Base-by-base conservation (phyloP, 2,329 filamentous ascomycete species). In the Neonectria coccinea region DNA sequence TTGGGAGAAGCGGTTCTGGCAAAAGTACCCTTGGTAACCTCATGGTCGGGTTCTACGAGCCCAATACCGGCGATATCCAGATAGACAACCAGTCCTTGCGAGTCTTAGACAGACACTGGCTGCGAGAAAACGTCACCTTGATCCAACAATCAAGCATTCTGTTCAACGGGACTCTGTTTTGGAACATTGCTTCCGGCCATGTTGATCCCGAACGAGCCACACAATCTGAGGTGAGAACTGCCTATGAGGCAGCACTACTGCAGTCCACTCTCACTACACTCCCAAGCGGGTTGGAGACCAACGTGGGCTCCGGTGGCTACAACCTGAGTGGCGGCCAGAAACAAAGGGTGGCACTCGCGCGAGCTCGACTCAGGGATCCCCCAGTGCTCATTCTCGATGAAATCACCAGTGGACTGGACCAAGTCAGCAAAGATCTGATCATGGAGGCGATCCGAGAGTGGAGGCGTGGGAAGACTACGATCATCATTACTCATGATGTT, bases 401-500 rank as follows among this genome's bases (percentile, higher is more conserved):
- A 76, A 88, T 92, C 1, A 97, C 93, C 0, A 96, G 93, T 76
- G 92, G 92, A 0, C 81, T 98, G 10, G 95, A 98, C 71, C 87
- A 89, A n/a, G 83, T 86, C 10, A 94, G 86, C 60, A 86, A 90
- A 65, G 80, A 80, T 0, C 78, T 89, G 12, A 86, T 97, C 41
- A 90, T 97, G 84, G 87, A 91, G 45, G 88, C 89, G 0, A 90
- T 97, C 56, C 85, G 93, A 8, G 74, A 85, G 20, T 97, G 94
- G 95, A 86, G 96, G 22, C 82, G 80, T 39, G 90, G 87, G 0
- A 96, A 92, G 76, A 97, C 94, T 0, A 98, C 95, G 0, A 92
- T 98, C 56, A 88, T 98, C 69, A 95, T 98, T 71, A 97, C 96
- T 0, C 95, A 98, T 73, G 93, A 98, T 68, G 86, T 96, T 33